Evolutionary conservation across 2,329 filamentous ascomycete genomes (phyloP), one percentile per base, ranked within the genome.

Genomic region (Trichoderma endophyticum): DNA sequence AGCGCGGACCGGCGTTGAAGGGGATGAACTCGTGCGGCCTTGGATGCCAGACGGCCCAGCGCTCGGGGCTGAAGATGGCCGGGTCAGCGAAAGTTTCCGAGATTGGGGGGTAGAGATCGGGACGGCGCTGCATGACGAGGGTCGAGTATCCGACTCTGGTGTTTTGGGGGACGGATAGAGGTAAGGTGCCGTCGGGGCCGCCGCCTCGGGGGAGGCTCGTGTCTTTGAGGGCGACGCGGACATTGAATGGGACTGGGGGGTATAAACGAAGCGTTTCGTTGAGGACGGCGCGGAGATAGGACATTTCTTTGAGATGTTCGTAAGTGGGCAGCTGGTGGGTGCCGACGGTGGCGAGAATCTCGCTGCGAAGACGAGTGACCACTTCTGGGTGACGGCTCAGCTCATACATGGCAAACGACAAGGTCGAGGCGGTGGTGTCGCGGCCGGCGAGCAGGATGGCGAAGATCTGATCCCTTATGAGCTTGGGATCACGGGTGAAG

Each of bases 371-470:
- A 79, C 90, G 92, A 67, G 84, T 80, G 4, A 94, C 88, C 3
- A 89, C 86, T 2, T 88, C 83, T 0, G 94, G 93, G 75, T 93
- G 86, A 18, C 90, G 89, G 48, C 91, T 88, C 2, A 98, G 86
- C 81, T 97, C 93, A 81, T 96, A 97, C 72, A 97, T 86, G 43
- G 89, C 86, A 91, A 94, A 97, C 0, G 90, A 92, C 0, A 98
- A 86, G 0, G 93, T 94, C 18, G 87, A 89, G 34, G 94, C 94
- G 0, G 95, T 98, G 15, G 95, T 97, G 81, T 98, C 95, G 51
- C 93, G 88, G 14, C 93, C 94, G 1, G 95, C 95, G 18, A 98
- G 88, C 3, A 98, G 87, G 12, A 97, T 88, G 59, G 92, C 91
- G 18, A 96, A 87, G 62, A 97, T 85, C 81, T 98, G 94, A 81